Base-by-base conservation (phyloP, 2,329 filamentous ascomycete genomes). In the Teratosphaeria destructans region DNA sequence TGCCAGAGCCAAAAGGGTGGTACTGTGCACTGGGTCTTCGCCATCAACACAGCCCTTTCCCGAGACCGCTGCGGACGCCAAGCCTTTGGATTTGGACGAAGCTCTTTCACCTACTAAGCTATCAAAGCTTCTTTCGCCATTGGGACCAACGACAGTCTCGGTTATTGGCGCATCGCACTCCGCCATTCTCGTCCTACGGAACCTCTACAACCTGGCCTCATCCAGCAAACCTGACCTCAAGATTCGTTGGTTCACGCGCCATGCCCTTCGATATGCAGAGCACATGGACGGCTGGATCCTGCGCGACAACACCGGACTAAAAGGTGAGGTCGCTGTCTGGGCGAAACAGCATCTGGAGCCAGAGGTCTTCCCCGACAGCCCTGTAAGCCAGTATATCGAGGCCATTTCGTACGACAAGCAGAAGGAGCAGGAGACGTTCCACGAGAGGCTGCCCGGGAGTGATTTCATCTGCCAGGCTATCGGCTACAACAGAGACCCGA, bases 301-400 rank as follows among this genome's bases (percentile, higher is more conserved):
- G 29, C 78, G 81, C 58, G 84, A 87, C 67, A 87, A 86, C 70
- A 86, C 84, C 0, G 84, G 84, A 3, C 75, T 87, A 32, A 86
- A 87, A 70, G 84, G 84, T 23, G 74, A 78, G 43, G 83, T 82
- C 0, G 84, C 84, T 0, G 74, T 77, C 5, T 87, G 83, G 75
- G 84, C 84, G 0, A 78, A 77, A 52, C 72, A 79, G 27, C 81
- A 85, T 60, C 76, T 87, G 0, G 84, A 86, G 63, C 79, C 80
- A 43, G 76, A 76, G 2, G 71, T 68, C 0, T 73, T 85, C 7
- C 59, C 61, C 7, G 62, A 68, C 7, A 81, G 79, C 47, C 71
- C 75, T 16, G 79, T 81, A 2, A 75, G 76, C 55, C 72, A 74
- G 19, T 72, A 79, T 62, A 71, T 74, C 49, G 63, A 62, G n/a